Evolutionary conservation across 148 eudicot genomes (phyloP).

Genomic region (Cornus florida): DNA sequence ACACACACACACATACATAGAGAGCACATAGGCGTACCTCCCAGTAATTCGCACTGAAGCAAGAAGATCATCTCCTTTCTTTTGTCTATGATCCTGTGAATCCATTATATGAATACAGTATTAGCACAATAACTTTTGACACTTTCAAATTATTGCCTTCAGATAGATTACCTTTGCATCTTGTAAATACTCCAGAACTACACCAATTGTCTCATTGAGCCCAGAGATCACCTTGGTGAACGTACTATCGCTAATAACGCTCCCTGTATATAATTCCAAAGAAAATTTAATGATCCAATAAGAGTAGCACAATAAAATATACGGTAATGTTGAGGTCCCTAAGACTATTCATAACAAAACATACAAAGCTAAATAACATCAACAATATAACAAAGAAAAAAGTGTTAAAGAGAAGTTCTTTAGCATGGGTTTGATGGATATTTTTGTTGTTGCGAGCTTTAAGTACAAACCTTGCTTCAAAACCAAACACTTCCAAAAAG

Average conservation of each 20-base stretch:
- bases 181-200: constrained; percentile 79
- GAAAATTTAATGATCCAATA: background rate
- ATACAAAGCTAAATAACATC: background rate
- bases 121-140: background rate
- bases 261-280: constrained; percentile 33
- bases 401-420: background rate
- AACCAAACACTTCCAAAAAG: background rate
- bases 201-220: constrained; percentile 76
- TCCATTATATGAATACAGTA: background rate
- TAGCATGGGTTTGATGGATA: background rate
- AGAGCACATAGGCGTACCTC: constrained; percentile 46
- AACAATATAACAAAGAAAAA: background rate
- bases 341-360: background rate
- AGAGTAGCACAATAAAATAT: background rate
- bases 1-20: no score
- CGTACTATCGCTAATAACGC: constrained; percentile 56
- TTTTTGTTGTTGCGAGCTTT: background rate
- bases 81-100: constrained; percentile 74
- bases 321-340: background rate
- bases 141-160: background rate
- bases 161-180: constrained; percentile 73
- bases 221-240: constrained; percentile 66
- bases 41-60: constrained; percentile 85
- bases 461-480: background rate
- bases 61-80: constrained; percentile 87